phyloP scores from a whole-genome alignment of 202 grass and related monocot genomes.

The Zizania palustris region DNA sequence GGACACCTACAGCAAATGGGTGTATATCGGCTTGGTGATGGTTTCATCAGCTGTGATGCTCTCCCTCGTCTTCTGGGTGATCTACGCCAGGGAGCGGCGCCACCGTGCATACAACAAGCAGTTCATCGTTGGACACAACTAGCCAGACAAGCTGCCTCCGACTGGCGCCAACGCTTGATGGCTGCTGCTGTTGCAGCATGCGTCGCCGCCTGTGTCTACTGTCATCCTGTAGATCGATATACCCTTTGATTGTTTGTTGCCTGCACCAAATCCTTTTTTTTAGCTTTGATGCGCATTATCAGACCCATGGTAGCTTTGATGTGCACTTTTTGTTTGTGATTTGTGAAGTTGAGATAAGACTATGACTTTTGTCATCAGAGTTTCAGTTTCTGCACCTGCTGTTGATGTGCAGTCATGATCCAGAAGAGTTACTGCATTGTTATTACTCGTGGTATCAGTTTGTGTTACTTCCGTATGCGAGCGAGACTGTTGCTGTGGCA shows the following conservation, averaged over 20 bases:
- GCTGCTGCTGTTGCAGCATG: background rate
- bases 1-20: conserved; percentile 68
- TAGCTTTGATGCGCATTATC: conserved; percentile 2
- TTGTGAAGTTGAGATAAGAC: background rate
- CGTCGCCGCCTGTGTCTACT: background rate
- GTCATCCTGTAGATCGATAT: conserved; percentile 9
- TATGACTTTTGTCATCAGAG: no score
- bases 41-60: conserved; percentile 73
- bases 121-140: conserved; percentile 18
- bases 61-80: conserved; percentile 73
- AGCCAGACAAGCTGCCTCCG: conserved; percentile 39
- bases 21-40: conserved; percentile 74
- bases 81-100: conserved; percentile 79
- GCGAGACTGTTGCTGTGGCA: background rate
- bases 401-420: conserved; percentile 18
- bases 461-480: background rate
- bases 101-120: conserved; percentile 69
- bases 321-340: background rate
- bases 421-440: conserved; percentile 4
- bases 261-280: background rate
- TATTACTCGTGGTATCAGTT: background rate
- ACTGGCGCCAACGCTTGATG: conserved; percentile 21
- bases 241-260: conserved; percentile 3
- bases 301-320: background rate
- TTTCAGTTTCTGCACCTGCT: background rate